Conservation (phyloP, 768 basidiomycete species). For the Galerina marginata region DNA sequence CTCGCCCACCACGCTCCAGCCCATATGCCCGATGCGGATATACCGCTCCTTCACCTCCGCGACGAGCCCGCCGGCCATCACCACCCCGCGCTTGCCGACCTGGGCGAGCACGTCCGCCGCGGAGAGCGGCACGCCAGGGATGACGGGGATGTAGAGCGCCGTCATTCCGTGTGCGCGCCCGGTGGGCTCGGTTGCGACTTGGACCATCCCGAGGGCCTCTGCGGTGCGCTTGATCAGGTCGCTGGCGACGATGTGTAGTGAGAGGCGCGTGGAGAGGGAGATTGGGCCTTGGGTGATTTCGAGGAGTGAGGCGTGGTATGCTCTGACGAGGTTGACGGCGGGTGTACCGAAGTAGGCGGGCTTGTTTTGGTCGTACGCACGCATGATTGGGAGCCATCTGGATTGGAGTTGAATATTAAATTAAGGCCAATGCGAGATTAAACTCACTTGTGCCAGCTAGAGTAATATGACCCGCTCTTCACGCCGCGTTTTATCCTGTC, state of each 20-base stretch:
- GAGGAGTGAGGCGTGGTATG: conserved; percentile 77
- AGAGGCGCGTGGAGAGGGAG: conserved; percentile 74
- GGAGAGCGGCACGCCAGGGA: conserved; percentile 59
- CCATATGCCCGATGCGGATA: conserved; percentile 85
- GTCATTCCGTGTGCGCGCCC: conserved; percentile 88
- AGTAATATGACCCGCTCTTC: conserved; percentile 65
- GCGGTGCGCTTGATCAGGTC: conserved; percentile 67
- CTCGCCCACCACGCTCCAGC: conserved; percentile 69
- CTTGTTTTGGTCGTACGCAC: conserved; percentile 74
- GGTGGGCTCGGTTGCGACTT: conserved; percentile 59
- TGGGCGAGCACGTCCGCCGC: conserved; percentile 74
- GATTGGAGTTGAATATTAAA: no score
- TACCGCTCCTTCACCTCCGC: conserved; percentile 82
- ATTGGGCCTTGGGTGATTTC: conserved; percentile 63
- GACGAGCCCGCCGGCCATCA: conserved; percentile 85
- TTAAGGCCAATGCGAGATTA: neutral
- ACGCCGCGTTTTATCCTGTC: conserved; percentile 21
- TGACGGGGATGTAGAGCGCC: conserved; percentile 69
- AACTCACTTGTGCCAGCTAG: conserved; percentile 77
- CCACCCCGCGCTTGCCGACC: conserved; percentile 66
- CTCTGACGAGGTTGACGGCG: conserved; percentile 85
- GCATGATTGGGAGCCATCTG: conserved; percentile 89
- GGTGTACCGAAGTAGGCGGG: conserved; percentile 90
- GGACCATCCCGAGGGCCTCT: conserved; percentile 66
- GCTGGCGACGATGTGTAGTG: conserved; percentile 68